Evolutionary conservation across 1,284 basidiomycete genomes (phyloP).

Genomic region (Exobasidium rhododendri): DNA sequence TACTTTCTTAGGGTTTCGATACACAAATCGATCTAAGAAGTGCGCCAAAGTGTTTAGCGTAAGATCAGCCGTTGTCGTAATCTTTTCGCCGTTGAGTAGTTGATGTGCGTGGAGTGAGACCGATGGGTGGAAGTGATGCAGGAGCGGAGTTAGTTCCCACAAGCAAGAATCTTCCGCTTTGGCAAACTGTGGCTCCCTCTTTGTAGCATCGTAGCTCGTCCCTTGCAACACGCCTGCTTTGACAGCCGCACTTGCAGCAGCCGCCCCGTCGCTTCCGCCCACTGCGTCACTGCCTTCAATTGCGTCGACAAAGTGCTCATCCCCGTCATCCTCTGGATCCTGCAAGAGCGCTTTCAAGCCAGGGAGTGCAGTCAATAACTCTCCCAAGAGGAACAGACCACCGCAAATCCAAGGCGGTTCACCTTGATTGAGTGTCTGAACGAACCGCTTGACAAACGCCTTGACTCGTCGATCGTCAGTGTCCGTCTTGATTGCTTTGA

Average conservation of each 20-base stretch:
- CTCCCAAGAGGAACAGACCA: conserved; percentile 64
- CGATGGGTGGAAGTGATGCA: conserved; percentile 86
- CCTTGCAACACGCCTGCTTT: not conserved
- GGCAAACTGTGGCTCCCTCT: conserved; percentile 86
- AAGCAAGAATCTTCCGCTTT: conserved; percentile 67
- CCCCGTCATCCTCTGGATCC: conserved; percentile 56
- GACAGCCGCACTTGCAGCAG: conserved; percentile 67
- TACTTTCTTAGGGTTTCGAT: conserved; percentile 91
- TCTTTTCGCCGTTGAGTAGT: conserved; percentile 65
- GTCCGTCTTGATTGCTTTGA: conserved; percentile 86
- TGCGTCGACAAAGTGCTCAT: conserved; percentile 60
- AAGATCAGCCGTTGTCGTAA: conserved; percentile 82
- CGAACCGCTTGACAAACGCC: conserved; percentile 80
- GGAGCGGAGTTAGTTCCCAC: conserved; percentile 59
- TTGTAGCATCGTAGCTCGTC: conserved; percentile 56
- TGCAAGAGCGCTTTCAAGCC: conserved; percentile 69
- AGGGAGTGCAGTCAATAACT: conserved; percentile 72
- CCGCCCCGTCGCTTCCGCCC: conserved; percentile 74
- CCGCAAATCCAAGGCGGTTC: conserved; percentile 88
- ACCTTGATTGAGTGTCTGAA: conserved; percentile 75
- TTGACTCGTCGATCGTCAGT: conserved; percentile 66
- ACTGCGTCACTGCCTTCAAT: conserved; percentile 39
- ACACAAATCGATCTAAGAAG: conserved; percentile 85
- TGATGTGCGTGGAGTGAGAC: conserved; percentile 82
- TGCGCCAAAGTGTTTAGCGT: conserved; percentile 87